Base-by-base conservation (phyloP, 257 asterid species). In the Fraxinus pennsylvanica region DNA sequence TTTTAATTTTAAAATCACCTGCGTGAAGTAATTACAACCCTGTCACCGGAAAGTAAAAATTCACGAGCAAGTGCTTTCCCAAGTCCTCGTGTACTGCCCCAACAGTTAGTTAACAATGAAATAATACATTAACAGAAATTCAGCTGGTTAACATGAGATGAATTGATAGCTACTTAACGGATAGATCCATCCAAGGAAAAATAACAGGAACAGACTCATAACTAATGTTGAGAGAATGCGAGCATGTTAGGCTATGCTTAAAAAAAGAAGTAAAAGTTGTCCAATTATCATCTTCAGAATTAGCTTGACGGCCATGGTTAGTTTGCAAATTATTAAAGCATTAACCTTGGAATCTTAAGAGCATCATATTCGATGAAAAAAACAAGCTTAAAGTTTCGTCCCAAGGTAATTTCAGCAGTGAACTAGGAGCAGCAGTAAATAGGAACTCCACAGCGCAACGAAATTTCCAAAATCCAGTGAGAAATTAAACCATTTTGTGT, bases 61-160 rank as follows among this genome's bases (percentile, higher is more conserved):
- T 95, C 99, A 22, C 97, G 97, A 21, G 97, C 99, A 81, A 95
- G 89, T n/a, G 99, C 98, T 88, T 93, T 95, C 39, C 99, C 99
- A 27, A 95, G 91, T 80, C 98, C 98, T 77, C 98, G 84, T 74
- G 99, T 95, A 86, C 99, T 95, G 92, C 76, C 89, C 45, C 85
- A 80, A 85, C 68, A 84, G 76, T 25, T 70, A 76, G 73, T 79
- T 69, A 71, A 68, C 21, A 68, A 75, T 79, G 47, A 77, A 71
- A 72, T 73, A 47, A 32, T 25, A 27, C 10, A 45, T 66, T 33
- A 52, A n/a, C 25, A 68, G 12, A 74, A 32, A 67, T 61, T 47
- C 39, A 69, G 25, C 30, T 33, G 29, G 45, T 76, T 54, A 72
- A 63, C n/a, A 47, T 47, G 59, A 52, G 39, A 73, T 27, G 0